phyloP scores from a whole-genome alignment of 2,329 filamentous ascomycete genomes.

The Fulvia fulva region DNA sequence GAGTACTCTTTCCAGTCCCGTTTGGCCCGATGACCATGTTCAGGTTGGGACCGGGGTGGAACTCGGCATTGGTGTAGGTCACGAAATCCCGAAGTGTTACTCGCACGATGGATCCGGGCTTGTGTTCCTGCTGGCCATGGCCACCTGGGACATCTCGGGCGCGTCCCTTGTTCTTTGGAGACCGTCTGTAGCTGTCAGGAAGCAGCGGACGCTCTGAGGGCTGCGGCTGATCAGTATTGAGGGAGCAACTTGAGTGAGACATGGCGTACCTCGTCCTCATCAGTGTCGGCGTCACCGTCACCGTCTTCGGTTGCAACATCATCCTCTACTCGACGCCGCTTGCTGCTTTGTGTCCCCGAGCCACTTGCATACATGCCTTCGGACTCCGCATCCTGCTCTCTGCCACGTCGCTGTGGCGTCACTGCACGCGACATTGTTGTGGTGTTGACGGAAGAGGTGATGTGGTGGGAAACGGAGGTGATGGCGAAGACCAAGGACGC shows the following conservation, averaged over 20 bases:
- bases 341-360: slow-evolving; percentile 10
- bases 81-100: slow-evolving; percentile 87
- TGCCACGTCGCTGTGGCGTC: slow-evolving; percentile 15
- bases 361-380: slow-evolving; percentile 10
- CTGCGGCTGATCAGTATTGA: neutral
- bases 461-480: neutral
- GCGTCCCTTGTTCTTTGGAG: slow-evolving; percentile 23
- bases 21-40: slow-evolving; percentile 99
- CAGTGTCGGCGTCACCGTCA: slow-evolving; percentile 9
- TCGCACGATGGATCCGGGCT: slow-evolving; percentile 82
- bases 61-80: slow-evolving; percentile 89
- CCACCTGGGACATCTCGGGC: slow-evolving; percentile 1
- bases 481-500: neutral
- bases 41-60: slow-evolving; percentile 82
- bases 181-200: slow-evolving; percentile 34
- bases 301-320: slow-evolving; percentile 6
- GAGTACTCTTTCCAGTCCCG: slow-evolving; percentile 93
- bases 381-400: slow-evolving; percentile 10
- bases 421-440: slow-evolving; percentile 11
- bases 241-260: too few species aligned
- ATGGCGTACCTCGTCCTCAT: slow-evolving; percentile 17
- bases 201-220: slow-evolving; percentile 25
- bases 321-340: slow-evolving; percentile 15
- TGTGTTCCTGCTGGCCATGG: slow-evolving; percentile 33
- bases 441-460: neutral